These are phyloP conservation scores for Monosporascus sp. DNA, from an alignment of 2,329 filamentous ascomycete species.

Conservation along the genomic window DNA sequence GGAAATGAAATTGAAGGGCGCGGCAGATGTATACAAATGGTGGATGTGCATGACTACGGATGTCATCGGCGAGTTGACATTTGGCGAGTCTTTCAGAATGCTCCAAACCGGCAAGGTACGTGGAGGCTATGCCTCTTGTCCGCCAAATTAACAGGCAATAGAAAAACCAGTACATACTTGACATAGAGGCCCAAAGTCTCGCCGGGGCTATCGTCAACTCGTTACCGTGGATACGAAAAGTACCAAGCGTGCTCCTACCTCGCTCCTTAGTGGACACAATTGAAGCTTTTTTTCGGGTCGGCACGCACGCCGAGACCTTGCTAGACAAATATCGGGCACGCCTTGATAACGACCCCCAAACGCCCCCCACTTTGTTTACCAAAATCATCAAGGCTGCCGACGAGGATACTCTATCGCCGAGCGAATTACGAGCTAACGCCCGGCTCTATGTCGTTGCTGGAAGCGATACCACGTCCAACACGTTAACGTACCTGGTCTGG, in stretches of 20 bases:
- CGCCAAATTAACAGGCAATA: constrained; percentile 7
- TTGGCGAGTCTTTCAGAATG: constrained; percentile 50
- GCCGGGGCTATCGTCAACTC: constrained; percentile 18
- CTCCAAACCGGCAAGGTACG: constrained; percentile 43
- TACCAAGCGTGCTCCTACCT: constrained; percentile 19
- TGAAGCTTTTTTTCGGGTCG: constrained; percentile 10
- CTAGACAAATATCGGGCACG: constrained; percentile 21
- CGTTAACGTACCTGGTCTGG: constrained; percentile 43
- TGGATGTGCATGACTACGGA: constrained; percentile 49
- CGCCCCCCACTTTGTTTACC: constrained; percentile 28
- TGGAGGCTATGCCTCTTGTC: background rate
- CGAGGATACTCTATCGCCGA: constrained; percentile 10
- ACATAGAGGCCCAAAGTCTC: constrained; percentile 27
- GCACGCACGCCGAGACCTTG: constrained; percentile 21
- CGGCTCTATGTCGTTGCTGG: constrained; percentile 34
- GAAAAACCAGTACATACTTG: constrained; percentile 36
- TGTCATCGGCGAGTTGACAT: constrained; percentile 46
- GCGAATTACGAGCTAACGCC: constrained; percentile 35
- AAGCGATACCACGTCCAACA: constrained; percentile 45
- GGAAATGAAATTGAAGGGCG: constrained; percentile 33
- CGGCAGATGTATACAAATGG: constrained; percentile 47
- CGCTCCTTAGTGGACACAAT: constrained; percentile 12
- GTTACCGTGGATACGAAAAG: constrained; percentile 22
- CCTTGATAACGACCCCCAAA: constrained; percentile 10
- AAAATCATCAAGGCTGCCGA: constrained; percentile 24